These are phyloP conservation scores for Micractinium conductrix DNA, from an alignment of 139 green algal species.

Conservation along the genomic window DNA sequence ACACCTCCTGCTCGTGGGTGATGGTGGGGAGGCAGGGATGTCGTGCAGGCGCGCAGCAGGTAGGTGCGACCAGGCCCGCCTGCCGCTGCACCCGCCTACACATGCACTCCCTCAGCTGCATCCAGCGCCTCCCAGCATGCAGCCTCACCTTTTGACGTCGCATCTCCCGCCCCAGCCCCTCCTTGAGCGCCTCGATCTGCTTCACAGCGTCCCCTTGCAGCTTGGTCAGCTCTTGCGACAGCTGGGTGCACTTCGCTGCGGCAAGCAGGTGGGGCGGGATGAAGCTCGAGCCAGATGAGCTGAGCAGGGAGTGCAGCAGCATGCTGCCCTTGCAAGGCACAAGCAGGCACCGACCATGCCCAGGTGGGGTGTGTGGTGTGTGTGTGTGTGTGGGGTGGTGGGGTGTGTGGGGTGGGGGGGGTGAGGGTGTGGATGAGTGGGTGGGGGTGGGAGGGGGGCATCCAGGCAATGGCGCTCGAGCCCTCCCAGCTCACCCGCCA, in stretches of 20 bases:
- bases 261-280: neutral
- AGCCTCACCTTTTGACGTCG: slow-evolving; percentile 42
- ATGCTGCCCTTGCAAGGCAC: no score
- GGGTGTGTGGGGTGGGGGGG: no score
- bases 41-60: neutral
- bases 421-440: no score
- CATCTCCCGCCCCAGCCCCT: slow-evolving; percentile 45
- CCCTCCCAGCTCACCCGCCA: slow-evolving; percentile 23
- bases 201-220: slow-evolving; percentile 29
- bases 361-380: no score
- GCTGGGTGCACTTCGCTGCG: slow-evolving; percentile 30
- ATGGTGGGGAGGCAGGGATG: neutral
- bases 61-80: neutral
- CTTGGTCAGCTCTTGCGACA: slow-evolving; percentile 30
- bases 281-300: neutral
- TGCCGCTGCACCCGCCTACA: neutral
- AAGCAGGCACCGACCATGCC: no score
- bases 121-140: no score
- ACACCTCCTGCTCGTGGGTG: slow-evolving; percentile 33
- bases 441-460: no score
- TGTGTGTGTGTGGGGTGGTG: no score
- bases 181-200: slow-evolving; percentile 42
- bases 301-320: no score
- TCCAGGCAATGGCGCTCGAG: no score
- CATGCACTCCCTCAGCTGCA: no score